Evolutionary conservation across 306 rosid species (phyloP), one percentile per base, ranked within the genome.

Genomic region (Prinsepia uniflora): DNA sequence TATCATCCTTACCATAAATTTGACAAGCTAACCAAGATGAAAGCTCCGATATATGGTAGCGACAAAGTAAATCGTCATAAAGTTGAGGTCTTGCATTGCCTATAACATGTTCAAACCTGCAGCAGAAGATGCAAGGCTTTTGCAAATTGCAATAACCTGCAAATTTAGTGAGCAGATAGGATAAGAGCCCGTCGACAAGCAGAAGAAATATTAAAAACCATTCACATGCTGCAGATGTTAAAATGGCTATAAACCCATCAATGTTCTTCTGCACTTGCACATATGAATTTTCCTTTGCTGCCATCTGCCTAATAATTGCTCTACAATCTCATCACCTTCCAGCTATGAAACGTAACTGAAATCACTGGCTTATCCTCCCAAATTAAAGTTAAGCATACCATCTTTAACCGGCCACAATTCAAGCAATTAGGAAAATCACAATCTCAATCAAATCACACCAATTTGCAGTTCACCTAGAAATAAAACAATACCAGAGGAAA

Each of bases 141-240:
- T 82, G 86, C 86, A 90, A 72, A 13, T 87, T 71, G 82, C 96
- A 92, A 76, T 82, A 84, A 41, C 75, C 67, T 34, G 96, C 96
- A 80, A 90, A 86, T 59, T 72, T 90, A 47, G 84, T 84, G 53
- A 90, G 79, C 60, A 85, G 56, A 75, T 85, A 88, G 30, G 91
- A 90, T 52, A 92, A 58, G 49, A 75, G 70, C 72, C 86, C 87
- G 78, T 90, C 75, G 18, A 86, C 19, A 63, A 90, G 80, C 83
- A 92, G 80, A 65, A 90, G 85, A 80, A 90, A 86, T 59, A 90
- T 84, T 86, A 92, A 83, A 69, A 88, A 44, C 98, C 96, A 92
- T 83, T 90, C 98, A 81, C 91, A 90, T 82, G 90, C 91, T 78
- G 91, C 91, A 70, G 83, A 81, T 69, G 81, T 72, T 61, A 92